Base-by-base conservation (phyloP, 352 stramenopile species). In the Pythium sp. region DNA sequence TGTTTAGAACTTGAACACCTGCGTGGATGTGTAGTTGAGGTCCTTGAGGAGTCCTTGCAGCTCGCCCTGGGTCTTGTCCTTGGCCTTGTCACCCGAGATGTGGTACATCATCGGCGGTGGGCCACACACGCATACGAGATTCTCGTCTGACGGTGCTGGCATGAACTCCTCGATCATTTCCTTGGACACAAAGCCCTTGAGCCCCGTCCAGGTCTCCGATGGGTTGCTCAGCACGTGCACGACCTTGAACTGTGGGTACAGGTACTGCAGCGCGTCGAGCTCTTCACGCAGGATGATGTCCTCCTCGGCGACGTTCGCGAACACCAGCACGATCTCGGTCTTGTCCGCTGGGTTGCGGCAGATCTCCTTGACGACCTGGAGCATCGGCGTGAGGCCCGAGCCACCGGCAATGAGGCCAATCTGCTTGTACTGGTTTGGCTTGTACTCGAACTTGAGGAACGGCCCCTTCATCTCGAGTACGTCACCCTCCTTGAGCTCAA, bases 241-340 rank as follows among this genome's bases (percentile, higher is more conserved):
- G 64, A 93, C 82, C 58, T 87, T 86, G 72, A 94, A 75, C 72
- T 93, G 84, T 57, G 86, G 83, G 77, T 95, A 93, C 55, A 94
- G 59, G 69, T 90, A 89, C 80, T 82, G 78, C 72, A 94, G 75
- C 30, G 86, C 86, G 60, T 94, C 89, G 12, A 98, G 70, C 68
- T 97, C 90, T 9, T 95, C 79, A 36, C 87, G 88, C 60, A 97
- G 64, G 64, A 97, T 86, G 65, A 98, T 97, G 66, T 98, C 93
- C 1, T 91, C 69, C 58, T 96, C 86, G 2, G 84, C 89, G 59
- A 87, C 75, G 73, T 96, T 97, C 57, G 78, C 88, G 73, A 91
- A 97, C 26, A 97, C 55, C 61, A 97, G 72, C 57, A 82, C 87
- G 63, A 97, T 76, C 76, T 97, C 74, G 1, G 92, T 98, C 57